Conservation (phyloP, 768 basidiomycete genomes). For the Boletus edulis region DNA sequence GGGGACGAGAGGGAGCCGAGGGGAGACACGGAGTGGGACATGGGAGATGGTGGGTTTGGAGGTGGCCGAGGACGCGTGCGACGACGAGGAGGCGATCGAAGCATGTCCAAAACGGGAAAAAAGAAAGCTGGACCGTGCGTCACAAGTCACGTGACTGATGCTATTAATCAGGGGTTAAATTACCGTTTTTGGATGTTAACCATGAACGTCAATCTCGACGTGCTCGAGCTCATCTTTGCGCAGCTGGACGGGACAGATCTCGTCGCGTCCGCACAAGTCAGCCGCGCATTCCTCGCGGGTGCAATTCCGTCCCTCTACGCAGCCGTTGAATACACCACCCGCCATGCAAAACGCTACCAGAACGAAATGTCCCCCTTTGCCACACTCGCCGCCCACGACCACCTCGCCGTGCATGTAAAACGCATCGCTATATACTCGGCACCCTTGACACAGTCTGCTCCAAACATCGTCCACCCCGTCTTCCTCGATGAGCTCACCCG, state of each 20-base stretch:
- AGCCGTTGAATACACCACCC: slow-evolving; percentile 50
- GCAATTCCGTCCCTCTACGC: slow-evolving; percentile 64
- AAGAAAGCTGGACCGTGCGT: slow-evolving; percentile 22
- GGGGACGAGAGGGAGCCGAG: slow-evolving; percentile 67
- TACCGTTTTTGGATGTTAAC: slow-evolving; percentile 25
- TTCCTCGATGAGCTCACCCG: slow-evolving; percentile 55
- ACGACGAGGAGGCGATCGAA: slow-evolving; percentile 23
- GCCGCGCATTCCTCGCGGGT: slow-evolving; percentile 60
- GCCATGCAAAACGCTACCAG: slow-evolving; percentile 52
- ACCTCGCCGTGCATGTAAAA: slow-evolving; percentile 57
- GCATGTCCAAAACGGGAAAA: slow-evolving; percentile 13
- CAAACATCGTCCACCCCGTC: slow-evolving; percentile 31
- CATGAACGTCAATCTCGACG: slow-evolving; percentile 69
- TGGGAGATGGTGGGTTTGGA: slow-evolving; percentile 4
- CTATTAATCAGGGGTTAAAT: slow-evolving; percentile 5
- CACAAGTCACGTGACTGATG: slow-evolving; percentile 13
- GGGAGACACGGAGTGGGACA: slow-evolving; percentile 33
- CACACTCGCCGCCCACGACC: slow-evolving; percentile 48
- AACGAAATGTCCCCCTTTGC: slow-evolving; percentile 61
- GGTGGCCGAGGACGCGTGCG: slow-evolving; percentile 16
- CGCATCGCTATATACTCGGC: slow-evolving; percentile 54
- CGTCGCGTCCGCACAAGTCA: slow-evolving; percentile 60
- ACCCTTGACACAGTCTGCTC: slow-evolving; percentile 38
- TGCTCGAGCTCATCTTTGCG: slow-evolving; percentile 65
- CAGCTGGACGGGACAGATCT: slow-evolving; percentile 54